These are phyloP conservation scores for Leccinum boreale DNA, from an alignment of 768 basidiomycete species.

Conservation along the genomic window DNA sequence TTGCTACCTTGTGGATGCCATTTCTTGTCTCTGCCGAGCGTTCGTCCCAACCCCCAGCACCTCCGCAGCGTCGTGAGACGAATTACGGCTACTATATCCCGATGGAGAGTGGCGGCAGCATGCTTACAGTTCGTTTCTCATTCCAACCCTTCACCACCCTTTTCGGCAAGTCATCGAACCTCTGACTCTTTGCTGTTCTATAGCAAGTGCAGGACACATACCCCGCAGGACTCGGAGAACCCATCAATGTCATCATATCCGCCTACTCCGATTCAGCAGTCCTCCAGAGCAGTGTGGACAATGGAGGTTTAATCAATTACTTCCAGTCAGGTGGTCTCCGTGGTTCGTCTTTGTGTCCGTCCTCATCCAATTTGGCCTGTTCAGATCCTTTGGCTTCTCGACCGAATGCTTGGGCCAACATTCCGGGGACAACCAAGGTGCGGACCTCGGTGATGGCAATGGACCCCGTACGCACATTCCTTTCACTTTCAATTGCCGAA, in stretches of 20 bases:
- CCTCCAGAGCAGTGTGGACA: slow-evolving; percentile 50
- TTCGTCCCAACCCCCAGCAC: background rate
- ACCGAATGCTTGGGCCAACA: slow-evolving; percentile 85
- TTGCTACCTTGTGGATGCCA: slow-evolving; percentile 7
- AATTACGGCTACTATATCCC: slow-evolving; percentile 60
- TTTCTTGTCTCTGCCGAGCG: slow-evolving; percentile 10
- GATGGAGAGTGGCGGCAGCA: slow-evolving; percentile 51
- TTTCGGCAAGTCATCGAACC: background rate
- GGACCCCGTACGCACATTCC: slow-evolving; percentile 54
- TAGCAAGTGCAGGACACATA: slow-evolving; percentile 56
- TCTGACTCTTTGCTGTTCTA: background rate
- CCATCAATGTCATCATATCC: slow-evolving; percentile 79
- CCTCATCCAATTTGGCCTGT: background rate
- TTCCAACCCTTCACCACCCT: background rate
- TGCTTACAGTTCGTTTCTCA: slow-evolving; percentile 59
- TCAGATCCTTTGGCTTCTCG: slow-evolving; percentile 63
- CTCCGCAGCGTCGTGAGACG: slow-evolving; percentile 21
- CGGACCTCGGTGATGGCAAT: slow-evolving; percentile 81
- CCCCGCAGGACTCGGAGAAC: slow-evolving; percentile 78
- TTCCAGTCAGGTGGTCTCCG: slow-evolving; percentile 54
- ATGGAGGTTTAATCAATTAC: slow-evolving; percentile 82
- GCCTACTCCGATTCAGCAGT: slow-evolving; percentile 70
- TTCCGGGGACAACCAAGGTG: slow-evolving; percentile 61
- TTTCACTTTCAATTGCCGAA: slow-evolving; percentile 3
- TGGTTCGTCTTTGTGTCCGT: background rate